phyloP scores from a whole-genome alignment of 140 eudicot species.

The Erigeron philadelphicus region DNA sequence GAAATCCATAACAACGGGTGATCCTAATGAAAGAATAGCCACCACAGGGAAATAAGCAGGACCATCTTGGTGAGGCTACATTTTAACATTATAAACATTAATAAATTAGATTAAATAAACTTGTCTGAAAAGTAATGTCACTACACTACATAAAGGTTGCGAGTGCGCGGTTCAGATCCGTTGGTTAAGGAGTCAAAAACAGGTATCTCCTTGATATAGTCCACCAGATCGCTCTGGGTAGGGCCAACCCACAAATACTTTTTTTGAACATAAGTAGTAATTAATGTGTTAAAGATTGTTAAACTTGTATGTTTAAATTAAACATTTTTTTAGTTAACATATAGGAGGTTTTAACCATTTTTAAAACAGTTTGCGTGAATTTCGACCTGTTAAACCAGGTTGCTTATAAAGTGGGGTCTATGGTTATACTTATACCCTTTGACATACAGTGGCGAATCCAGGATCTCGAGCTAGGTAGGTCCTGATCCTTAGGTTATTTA shows the following conservation, averaged over 20 bases:
- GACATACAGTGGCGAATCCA: no score
- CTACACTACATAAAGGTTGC: slow-evolving; percentile 1
- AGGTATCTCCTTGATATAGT: no score
- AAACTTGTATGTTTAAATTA: no score
- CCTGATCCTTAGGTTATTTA: no score
- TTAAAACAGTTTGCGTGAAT: no score
- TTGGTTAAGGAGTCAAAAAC: neutral
- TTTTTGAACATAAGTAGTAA: neutral
- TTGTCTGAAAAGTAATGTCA: slow-evolving; percentile 6
- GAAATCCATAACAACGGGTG: slow-evolving; percentile 81
- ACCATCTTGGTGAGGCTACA: slow-evolving; percentile 90
- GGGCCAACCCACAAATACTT: neutral
- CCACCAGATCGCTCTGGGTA: neutral
- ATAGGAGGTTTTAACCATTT: no score
- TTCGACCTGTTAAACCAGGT: no score
- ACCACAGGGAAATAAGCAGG: slow-evolving; percentile 83
- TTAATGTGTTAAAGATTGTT: no score
- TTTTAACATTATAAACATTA: slow-evolving; percentile 9
- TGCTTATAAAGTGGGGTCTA: no score
- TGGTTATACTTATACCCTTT: no score
- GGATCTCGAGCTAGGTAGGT: no score
- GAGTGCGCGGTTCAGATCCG: neutral
- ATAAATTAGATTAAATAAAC: slow-evolving; percentile 8
- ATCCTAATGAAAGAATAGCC: slow-evolving; percentile 75
- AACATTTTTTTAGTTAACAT: no score